Conservation (phyloP, 2,329 filamentous ascomycete genomes). For the Plenodomus lindquistii region DNA sequence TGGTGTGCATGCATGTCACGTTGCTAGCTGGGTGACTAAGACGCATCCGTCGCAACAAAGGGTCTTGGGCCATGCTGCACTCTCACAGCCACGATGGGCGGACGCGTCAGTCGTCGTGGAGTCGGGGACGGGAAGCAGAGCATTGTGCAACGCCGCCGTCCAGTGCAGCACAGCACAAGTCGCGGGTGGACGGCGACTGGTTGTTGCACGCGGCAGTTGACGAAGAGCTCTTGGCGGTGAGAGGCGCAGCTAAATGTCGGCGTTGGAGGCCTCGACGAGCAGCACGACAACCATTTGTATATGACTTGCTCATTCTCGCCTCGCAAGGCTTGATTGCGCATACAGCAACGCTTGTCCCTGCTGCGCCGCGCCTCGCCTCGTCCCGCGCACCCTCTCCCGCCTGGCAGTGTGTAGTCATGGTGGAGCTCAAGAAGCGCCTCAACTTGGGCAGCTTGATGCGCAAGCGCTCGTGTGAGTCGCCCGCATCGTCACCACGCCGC, state of each 20-base stretch:
- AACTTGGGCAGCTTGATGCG: constrained; percentile 43
- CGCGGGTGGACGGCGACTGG: background rate
- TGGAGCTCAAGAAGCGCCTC: constrained; percentile 45
- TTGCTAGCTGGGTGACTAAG: background rate
- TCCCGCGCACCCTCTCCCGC: background rate
- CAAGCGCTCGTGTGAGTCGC: constrained; percentile 31
- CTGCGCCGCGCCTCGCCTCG: background rate
- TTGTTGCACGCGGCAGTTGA: constrained; percentile 29
- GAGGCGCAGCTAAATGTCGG: constrained; percentile 18
- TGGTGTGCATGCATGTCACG: background rate
- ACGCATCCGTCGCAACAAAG: background rate
- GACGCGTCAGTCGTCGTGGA: constrained; percentile 11
- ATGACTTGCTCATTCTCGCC: background rate
- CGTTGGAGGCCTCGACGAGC: background rate
- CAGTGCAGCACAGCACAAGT: background rate
- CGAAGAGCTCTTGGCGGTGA: constrained; percentile 24
- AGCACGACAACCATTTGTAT: background rate
- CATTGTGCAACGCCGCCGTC: too few species aligned
- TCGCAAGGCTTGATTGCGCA: background rate
- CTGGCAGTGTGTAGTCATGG: constrained; percentile 27
- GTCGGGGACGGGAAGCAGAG: background rate
- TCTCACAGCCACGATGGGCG: background rate
- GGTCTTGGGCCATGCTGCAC: background rate
- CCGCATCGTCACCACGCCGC: background rate
- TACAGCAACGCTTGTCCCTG: background rate